A percentile compares a stretch with the other conserved stretches of the same genome.
Evolutionary conservation across 208 protist genomes (phyloP).

Genomic region (Leishmania martiniquensis): DNA sequence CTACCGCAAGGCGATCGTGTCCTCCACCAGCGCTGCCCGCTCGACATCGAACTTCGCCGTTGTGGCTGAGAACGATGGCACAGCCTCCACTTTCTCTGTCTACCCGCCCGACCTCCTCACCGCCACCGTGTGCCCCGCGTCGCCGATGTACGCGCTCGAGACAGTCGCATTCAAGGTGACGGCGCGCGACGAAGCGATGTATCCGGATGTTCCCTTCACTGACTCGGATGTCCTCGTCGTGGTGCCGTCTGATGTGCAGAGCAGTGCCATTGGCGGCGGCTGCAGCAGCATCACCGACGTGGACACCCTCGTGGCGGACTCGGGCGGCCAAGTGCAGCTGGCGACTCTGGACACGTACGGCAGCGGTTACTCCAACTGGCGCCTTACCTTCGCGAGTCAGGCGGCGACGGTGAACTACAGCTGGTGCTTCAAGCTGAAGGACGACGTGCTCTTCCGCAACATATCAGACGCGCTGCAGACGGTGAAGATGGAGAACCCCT

Average conservation of each 20-base stretch:
- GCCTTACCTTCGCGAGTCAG: slow-evolving; percentile 55
- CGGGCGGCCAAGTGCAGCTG: slow-evolving; percentile 29
- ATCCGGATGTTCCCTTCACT: slow-evolving; percentile 66
- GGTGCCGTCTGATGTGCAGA: slow-evolving; percentile 28
- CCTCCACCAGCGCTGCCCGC: slow-evolving; percentile 10
- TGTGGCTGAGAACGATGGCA: slow-evolving; percentile 43
- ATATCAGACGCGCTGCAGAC: slow-evolving; percentile 29
- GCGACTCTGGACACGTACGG: slow-evolving; percentile 41
- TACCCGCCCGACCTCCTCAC: slow-evolving; percentile 65
- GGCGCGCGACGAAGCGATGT: slow-evolving; percentile 26
- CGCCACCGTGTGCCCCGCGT: slow-evolving; percentile 30
- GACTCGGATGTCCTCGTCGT: slow-evolving; percentile 58
- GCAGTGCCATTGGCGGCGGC: not conserved
- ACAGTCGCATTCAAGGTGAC: slow-evolving; percentile 70
- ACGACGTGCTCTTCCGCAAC: slow-evolving; percentile 51
- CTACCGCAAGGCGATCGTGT: slow-evolving; percentile 49
- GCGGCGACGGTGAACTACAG: slow-evolving; percentile 35
- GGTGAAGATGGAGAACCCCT: slow-evolving; percentile 58
- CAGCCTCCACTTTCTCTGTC: slow-evolving; percentile 65
- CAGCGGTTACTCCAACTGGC: slow-evolving; percentile 57
- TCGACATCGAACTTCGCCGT: slow-evolving; percentile 43
- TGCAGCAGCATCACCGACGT: slow-evolving; percentile 31
- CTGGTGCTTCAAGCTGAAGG: slow-evolving; percentile 71
- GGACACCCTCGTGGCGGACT: slow-evolving; percentile 17
- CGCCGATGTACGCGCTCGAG: slow-evolving; percentile 53